phyloP scores from a whole-genome alignment of 1,284 basidiomycete genomes.

The Sporisorium iseilematis-ciliati region DNA sequence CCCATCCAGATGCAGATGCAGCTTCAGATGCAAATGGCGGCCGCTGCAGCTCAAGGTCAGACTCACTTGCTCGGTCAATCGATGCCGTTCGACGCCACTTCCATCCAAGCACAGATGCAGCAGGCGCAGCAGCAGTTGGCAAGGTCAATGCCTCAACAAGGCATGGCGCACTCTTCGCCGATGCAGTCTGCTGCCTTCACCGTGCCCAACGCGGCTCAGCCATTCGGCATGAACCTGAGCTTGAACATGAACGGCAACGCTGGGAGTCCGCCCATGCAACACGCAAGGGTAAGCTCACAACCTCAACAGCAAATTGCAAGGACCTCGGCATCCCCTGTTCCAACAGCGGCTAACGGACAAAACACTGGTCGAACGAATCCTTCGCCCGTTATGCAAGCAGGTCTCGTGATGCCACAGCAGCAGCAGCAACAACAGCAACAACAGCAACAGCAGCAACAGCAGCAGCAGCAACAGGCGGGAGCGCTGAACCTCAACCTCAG shows the following conservation, averaged over 20 bases:
- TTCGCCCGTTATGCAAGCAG: constrained; percentile 51
- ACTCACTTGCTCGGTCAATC: constrained; percentile 35
- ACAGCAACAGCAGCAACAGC: constrained; percentile 14
- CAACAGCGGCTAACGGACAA: constrained; percentile 45
- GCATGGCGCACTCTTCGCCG: constrained; percentile 47
- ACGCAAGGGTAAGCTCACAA: constrained; percentile 54
- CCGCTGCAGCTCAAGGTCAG: constrained; percentile 50
- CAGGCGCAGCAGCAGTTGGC: constrained; percentile 43
- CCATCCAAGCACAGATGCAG: constrained; percentile 48
- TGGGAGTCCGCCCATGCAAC: constrained; percentile 51
- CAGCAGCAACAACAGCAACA: constrained; percentile 19
- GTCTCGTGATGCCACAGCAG: constrained; percentile 43
- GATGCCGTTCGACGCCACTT: constrained; percentile 48
- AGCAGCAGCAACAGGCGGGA: constrained; percentile 22
- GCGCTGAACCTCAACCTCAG: constrained; percentile 41
- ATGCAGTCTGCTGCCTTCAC: constrained; percentile 43
- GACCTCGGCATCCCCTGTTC: constrained; percentile 46
- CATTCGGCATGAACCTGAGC: constrained; percentile 48
- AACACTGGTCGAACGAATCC: constrained; percentile 42
- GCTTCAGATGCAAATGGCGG: constrained; percentile 53
- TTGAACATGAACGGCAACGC: constrained; percentile 43
- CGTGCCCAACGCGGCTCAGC: constrained; percentile 38
- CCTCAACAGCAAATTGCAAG: constrained; percentile 46
- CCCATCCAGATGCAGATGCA: constrained; percentile 55
- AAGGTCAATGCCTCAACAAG: constrained; percentile 40